phyloP scores from a whole-genome alignment of 352 stramenopile genomes.

The Globisporangium orthogonon region DNA sequence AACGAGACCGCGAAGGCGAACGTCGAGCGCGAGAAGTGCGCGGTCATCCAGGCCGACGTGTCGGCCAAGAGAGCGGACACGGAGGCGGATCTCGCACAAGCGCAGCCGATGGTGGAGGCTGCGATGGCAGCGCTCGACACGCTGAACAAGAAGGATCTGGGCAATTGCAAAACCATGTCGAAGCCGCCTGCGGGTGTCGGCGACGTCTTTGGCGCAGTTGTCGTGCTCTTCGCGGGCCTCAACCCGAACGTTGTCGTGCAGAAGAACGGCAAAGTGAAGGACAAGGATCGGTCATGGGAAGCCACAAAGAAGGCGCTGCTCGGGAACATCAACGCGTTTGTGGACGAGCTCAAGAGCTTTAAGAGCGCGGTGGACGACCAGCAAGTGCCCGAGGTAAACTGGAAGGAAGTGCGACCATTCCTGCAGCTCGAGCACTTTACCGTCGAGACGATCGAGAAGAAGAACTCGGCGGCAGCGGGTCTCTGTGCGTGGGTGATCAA shows the following conservation, averaged over 20 bases:
- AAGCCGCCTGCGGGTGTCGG: slow-evolving; percentile 86
- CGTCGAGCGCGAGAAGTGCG: slow-evolving; percentile 87
- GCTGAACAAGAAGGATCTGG: slow-evolving; percentile 87
- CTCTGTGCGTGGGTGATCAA: slow-evolving; percentile 84
- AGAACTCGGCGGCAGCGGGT: slow-evolving; percentile 71
- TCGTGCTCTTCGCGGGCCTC: slow-evolving; percentile 69
- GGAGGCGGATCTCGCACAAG: slow-evolving; percentile 63
- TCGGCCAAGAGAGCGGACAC: slow-evolving; percentile 85
- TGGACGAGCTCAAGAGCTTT: slow-evolving; percentile 88
- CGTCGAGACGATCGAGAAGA: slow-evolving; percentile 79
- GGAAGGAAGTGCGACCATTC: slow-evolving; percentile 79
- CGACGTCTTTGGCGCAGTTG: slow-evolving; percentile 78
- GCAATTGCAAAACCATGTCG: slow-evolving; percentile 90
- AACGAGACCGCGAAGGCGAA: slow-evolving; percentile 89
- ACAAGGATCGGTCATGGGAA: slow-evolving; percentile 93
- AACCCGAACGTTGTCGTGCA: slow-evolving; percentile 70
- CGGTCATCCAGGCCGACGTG: slow-evolving; percentile 90
- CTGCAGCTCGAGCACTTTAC: slow-evolving; percentile 74
- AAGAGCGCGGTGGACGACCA: slow-evolving; percentile 63
- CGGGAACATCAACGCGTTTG: slow-evolving; percentile 90
- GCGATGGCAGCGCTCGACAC: slow-evolving; percentile 88
- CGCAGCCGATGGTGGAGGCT: slow-evolving; percentile 76
- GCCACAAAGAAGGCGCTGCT: slow-evolving; percentile 90
- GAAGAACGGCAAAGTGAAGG: slow-evolving; percentile 93
- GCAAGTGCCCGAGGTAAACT: slow-evolving; percentile 68